Evolutionary conservation across 305 asterid genomes (phyloP).

Genomic region (Euphrasia arctica): DNA sequence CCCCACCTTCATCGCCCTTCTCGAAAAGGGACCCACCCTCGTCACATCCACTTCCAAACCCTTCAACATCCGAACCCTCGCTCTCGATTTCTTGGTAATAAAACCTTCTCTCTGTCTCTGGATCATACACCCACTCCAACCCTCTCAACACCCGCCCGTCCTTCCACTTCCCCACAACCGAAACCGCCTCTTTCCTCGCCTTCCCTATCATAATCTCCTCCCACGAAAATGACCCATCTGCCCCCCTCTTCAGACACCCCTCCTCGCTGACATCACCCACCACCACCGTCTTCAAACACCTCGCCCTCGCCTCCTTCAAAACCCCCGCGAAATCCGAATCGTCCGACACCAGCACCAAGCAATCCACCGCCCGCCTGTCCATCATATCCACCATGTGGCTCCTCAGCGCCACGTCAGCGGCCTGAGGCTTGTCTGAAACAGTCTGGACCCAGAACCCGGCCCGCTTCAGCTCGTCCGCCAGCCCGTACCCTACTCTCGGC

Average conservation of each 20-base stretch:
- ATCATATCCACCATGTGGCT: conserved; percentile 70
- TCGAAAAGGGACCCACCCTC: conserved; percentile 38
- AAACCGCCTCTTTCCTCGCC: conserved; percentile 70
- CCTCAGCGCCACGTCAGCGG: conserved; percentile 68
- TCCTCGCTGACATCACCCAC: conserved; percentile 63
- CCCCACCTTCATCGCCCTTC: conserved; percentile 34
- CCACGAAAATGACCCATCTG: conserved; percentile 89
- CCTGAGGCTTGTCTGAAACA: conserved; percentile 73
- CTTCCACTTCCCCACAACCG: conserved; percentile 79
- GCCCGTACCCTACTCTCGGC: conserved; percentile 74
- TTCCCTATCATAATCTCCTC: conserved; percentile 75
- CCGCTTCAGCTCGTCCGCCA: conserved; percentile 72
- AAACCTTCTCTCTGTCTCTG: conserved; percentile 39
- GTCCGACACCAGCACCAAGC: conserved; percentile 81
- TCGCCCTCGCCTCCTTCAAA: conserved; percentile 67
- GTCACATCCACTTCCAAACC: conserved; percentile 25
- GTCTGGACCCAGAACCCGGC: conserved; percentile 80
- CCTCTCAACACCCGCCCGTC: conserved; percentile 59
- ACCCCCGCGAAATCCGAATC: conserved; percentile 72
- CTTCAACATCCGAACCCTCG: conserved; percentile 42
- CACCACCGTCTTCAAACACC: conserved; percentile 79
- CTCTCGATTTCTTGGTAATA: conserved; percentile 38
- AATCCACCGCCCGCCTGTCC: conserved; percentile 57
- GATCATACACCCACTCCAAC: conserved; percentile 78
- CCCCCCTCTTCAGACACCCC: conserved; percentile 55